phyloP scores from a whole-genome alignment of 371 early-diverging fungal genomes.

The Mortierella sp. region DNA sequence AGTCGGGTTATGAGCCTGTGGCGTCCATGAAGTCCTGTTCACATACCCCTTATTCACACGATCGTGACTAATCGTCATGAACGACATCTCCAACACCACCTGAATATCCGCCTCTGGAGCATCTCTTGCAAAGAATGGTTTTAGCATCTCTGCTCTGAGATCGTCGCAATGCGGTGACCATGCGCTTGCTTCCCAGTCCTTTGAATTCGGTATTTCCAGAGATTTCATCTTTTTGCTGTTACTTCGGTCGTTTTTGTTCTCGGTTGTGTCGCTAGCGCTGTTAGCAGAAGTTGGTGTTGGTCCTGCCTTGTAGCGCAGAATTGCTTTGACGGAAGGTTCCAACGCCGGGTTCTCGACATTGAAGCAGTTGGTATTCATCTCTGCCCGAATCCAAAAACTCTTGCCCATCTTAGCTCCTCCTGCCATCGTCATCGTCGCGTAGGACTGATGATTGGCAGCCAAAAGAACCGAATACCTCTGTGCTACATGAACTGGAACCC shows the following conservation, averaged over 20 bases:
- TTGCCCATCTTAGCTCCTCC: slow-evolving; percentile 8
- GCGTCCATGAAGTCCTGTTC: slow-evolving; percentile 16
- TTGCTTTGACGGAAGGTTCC: slow-evolving; percentile 24
- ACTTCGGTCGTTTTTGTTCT: too few species aligned
- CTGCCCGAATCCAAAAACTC: slow-evolving; percentile 47
- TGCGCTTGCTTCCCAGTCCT: neutral
- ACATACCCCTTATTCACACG: slow-evolving; percentile 14
- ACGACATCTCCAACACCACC: slow-evolving; percentile 11
- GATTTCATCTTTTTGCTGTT: neutral
- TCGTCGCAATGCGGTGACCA: slow-evolving; percentile 6
- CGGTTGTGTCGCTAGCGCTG: too few species aligned
- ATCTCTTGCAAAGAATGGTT: neutral
- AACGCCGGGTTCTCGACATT: slow-evolving; percentile 16
- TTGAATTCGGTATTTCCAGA: neutral
- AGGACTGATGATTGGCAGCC: slow-evolving; percentile 20
- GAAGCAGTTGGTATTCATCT: slow-evolving; percentile 27
- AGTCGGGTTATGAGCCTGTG: neutral
- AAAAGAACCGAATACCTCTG: slow-evolving; percentile 60
- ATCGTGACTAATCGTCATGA: slow-evolving; percentile 1
- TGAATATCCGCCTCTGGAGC: slow-evolving; percentile 12
- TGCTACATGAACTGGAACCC: slow-evolving; percentile 39
- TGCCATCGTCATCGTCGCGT: neutral
- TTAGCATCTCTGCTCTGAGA: slow-evolving; percentile 10
- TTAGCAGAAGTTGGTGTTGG: neutral
- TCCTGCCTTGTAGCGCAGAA: slow-evolving; percentile 35